A percentile compares a stretch with the other conserved stretches of the same genome.
Evolutionary conservation across 306 rosid species (phyloP).

Genomic region (Citrullus mucosospermus): DNA sequence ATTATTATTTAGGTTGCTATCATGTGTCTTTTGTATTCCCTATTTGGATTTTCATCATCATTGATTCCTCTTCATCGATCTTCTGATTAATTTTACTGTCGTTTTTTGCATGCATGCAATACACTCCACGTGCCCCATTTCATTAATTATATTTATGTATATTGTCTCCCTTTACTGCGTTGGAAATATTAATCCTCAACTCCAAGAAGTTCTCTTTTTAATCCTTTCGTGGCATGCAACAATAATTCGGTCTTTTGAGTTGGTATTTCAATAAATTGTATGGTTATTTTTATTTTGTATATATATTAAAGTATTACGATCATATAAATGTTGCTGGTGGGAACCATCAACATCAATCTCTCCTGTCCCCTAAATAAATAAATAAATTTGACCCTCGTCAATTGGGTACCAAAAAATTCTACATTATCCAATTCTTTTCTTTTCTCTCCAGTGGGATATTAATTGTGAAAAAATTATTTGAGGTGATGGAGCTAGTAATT

Average conservation of each 20-base stretch:
- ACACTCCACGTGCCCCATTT: not conserved
- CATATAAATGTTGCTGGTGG: not conserved
- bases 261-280: not conserved
- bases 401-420: not conserved
- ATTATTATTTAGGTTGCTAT: not conserved
- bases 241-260: not conserved
- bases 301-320: not conserved
- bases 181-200: not conserved
- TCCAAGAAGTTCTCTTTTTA: not conserved
- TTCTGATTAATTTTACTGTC: not conserved
- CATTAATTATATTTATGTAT: not conserved
- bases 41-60: not conserved
- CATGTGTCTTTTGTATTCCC: not conserved
- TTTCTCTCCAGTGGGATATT: too few species aligned
- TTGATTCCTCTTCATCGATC: not conserved
- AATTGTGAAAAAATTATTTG: too few species aligned
- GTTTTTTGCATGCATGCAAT: slow-evolving; percentile 5
- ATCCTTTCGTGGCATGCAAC: not conserved
- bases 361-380: not conserved
- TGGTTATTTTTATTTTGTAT: not conserved
- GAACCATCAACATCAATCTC: not conserved
- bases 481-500: too few species aligned
- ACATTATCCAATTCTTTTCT: too few species aligned
- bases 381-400: not conserved
- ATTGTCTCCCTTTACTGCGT: not conserved